Percentiles rank a stretch among this genome's conserved stretches.
phyloP scores from a whole-genome alignment of 305 asterid genomes.

The Fraxinus ornus region DNA sequence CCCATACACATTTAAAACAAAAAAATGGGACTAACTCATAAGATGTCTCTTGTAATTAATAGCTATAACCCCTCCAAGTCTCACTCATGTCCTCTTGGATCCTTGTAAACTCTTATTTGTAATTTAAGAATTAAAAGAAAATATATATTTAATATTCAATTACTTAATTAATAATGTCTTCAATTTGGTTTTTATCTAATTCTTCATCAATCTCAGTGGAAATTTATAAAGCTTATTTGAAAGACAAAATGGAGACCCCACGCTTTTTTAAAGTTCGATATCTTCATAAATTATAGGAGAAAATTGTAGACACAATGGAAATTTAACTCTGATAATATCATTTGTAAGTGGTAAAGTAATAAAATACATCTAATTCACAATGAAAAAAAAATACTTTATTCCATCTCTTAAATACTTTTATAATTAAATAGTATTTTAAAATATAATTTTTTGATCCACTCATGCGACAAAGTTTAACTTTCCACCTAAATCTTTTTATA shows the following conservation, averaged over 20 bases:
- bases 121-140: background rate
- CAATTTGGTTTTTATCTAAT: background rate
- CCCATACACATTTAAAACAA: background rate
- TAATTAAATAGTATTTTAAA: too few relatives aligned
- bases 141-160: background rate
- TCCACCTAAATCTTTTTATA: background rate
- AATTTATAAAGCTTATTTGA: background rate
- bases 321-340: background rate
- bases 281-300: background rate
- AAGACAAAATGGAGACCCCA: background rate
- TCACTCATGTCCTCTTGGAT: background rate
- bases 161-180: background rate
- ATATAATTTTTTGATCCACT: background rate
- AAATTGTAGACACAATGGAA: background rate
- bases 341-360: background rate
- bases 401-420: background rate
- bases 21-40: background rate
- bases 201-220: background rate
- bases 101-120: background rate
- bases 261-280: background rate
- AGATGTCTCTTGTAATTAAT: background rate
- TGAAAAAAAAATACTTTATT: background rate
- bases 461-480: background rate
- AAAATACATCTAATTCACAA: background rate
- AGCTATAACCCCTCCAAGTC: too few relatives aligned